phyloP scores from a whole-genome alignment of 768 basidiomycete genomes.

The Gymnopilus dilepis region DNA sequence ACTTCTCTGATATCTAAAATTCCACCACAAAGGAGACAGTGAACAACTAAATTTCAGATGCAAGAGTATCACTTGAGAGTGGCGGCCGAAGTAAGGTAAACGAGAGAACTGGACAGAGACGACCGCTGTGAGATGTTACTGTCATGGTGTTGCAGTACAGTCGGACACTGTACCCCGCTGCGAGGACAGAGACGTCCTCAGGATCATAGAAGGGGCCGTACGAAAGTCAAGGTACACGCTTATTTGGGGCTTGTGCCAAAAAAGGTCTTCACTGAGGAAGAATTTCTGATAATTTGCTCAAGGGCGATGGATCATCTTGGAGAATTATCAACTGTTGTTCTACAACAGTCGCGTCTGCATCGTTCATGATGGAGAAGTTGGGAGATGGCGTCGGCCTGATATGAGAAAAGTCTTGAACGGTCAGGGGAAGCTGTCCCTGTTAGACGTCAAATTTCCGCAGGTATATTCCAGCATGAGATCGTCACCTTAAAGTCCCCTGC shows the following conservation, averaged over 20 bases:
- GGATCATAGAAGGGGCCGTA: too few relatives aligned
- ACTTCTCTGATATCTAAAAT: too few relatives aligned
- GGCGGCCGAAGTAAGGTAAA: too few relatives aligned
- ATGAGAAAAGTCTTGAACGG: constrained; percentile 87
- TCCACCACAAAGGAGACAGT: too few relatives aligned
- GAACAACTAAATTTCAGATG: too few relatives aligned
- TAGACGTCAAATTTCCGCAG: neutral
- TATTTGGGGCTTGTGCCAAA: neutral
- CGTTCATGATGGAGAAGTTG: constrained; percentile 59
- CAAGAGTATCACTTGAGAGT: too few relatives aligned
- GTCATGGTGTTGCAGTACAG: neutral
- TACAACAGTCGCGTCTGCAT: constrained; percentile 20
- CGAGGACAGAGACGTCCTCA: neutral
- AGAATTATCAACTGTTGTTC: neutral
- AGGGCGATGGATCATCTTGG: neutral
- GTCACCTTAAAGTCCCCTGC: constrained; percentile 26
- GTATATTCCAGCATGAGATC: neutral
- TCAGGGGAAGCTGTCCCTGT: constrained; percentile 44
- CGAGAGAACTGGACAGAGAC: neutral
- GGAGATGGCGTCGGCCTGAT: constrained; percentile 78
- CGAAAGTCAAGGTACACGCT: too few relatives aligned
- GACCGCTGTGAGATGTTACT: neutral
- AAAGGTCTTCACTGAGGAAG: neutral
- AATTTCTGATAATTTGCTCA: neutral
- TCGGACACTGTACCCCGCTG: neutral